Conservation (phyloP, 73 alveolate genomes). For the Paramecium caudatum region DNA sequence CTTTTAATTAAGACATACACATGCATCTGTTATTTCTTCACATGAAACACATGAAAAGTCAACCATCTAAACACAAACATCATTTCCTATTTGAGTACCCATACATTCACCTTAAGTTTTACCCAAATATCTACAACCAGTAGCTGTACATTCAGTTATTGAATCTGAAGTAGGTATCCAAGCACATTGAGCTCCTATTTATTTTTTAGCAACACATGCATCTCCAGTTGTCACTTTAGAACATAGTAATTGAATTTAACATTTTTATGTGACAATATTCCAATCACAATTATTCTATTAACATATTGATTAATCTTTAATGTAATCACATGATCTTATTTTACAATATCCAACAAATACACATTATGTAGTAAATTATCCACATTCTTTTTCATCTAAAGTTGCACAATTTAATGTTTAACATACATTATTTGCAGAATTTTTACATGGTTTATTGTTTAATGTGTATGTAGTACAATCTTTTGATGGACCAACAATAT, state of each 20-base stretch:
- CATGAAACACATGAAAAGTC: constrained; percentile 51
- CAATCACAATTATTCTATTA: not conserved
- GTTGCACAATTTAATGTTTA: not conserved
- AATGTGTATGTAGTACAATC: not conserved
- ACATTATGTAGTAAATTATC: not conserved
- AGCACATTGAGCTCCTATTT: not conserved
- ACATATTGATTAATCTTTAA: not conserved
- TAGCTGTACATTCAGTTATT: not conserved
- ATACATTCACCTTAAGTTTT: not conserved
- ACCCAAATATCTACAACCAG: constrained; percentile 43
- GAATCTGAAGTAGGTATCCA: not conserved
- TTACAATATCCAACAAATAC: not conserved
- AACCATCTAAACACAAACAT: not conserved
- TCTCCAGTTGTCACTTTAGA: not conserved
- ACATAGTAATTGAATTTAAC: constrained; percentile 5
- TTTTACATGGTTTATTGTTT: not conserved
- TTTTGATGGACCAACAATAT: not conserved
- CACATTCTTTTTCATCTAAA: not conserved
- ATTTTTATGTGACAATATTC: not conserved
- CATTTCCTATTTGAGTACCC: constrained; percentile 17
- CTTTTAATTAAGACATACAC: not conserved
- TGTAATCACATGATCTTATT: constrained; percentile 35
- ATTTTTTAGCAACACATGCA: not conserved
- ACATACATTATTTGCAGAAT: not conserved
- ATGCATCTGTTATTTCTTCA: constrained; percentile 57